Evolutionary conservation across 2,329 filamentous ascomycete species (phyloP).

Genomic region (Talaromyces sp.): DNA sequence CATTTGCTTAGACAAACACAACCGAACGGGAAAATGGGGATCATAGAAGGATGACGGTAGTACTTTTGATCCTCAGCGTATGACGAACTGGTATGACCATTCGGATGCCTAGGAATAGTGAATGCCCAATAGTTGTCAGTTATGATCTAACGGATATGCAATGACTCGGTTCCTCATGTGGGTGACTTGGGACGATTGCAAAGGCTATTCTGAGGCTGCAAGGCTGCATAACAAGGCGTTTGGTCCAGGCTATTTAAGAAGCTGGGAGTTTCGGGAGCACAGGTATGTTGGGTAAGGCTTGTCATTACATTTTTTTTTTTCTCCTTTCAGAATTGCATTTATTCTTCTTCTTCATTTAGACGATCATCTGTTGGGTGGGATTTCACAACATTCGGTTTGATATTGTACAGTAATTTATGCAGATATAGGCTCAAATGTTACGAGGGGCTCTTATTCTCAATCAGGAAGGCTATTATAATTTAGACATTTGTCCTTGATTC

Average conservation of each 20-base stretch:
- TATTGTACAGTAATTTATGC: background rate
- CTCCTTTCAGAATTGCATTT: too few relatives aligned
- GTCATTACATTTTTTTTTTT: background rate
- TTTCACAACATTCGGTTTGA: background rate
- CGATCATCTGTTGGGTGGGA: background rate
- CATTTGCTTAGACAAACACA: background rate
- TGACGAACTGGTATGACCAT: slow-evolving; percentile 13
- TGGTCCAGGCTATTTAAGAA: background rate
- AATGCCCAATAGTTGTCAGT: background rate
- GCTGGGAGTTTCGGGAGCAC: background rate
- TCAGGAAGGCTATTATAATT: slow-evolving; percentile 1
- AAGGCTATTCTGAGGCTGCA: background rate
- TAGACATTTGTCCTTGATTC: background rate
- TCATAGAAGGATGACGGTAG: background rate
- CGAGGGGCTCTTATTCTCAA: background rate
- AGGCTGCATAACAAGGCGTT: slow-evolving; percentile 5
- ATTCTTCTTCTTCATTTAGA: background rate
- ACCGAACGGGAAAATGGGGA: background rate
- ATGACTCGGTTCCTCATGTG: background rate
- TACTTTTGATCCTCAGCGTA: background rate
- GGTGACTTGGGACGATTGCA: background rate
- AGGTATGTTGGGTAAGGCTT: background rate
- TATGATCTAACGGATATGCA: background rate
- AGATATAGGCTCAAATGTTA: background rate
- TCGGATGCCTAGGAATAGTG: slow-evolving; percentile 11